Percentiles rank a stretch among this genome's conserved stretches.
phyloP scores from a whole-genome alignment of 148 eudicot species.

The Chenopodium suecicum region DNA sequence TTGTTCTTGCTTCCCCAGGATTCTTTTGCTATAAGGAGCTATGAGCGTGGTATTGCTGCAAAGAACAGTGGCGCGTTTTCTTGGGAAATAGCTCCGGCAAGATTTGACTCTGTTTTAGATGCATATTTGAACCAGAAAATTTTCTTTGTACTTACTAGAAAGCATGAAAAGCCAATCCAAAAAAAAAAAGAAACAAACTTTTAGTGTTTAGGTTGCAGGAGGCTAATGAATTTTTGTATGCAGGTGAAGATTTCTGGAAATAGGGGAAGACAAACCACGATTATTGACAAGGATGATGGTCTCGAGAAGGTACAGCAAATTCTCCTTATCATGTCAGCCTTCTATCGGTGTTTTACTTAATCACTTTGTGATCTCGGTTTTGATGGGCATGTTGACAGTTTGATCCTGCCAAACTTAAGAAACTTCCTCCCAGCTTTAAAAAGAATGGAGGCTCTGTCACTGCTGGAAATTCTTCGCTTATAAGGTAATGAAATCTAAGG shows the following conservation, averaged over 20 bases:
- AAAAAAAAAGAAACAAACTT: neutral
- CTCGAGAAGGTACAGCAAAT: conserved; percentile 52
- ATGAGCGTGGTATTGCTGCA: conserved; percentile 79
- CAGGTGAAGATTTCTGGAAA: conserved; percentile 68
- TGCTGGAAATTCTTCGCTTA: conserved; percentile 92
- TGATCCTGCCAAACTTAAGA: conserved; percentile 73
- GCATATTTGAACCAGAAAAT: neutral
- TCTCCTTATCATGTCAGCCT: conserved; percentile 15
- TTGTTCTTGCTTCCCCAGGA: conserved; percentile 43
- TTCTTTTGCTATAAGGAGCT: conserved; percentile 88
- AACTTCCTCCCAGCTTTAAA: conserved; percentile 91
- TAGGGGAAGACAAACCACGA: conserved; percentile 55
- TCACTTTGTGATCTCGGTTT: neutral
- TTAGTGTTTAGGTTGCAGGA: neutral
- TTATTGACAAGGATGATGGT: conserved; percentile 77
- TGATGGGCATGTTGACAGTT: conserved; percentile 41
- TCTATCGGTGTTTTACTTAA: neutral
- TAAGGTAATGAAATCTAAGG: conserved; percentile 50
- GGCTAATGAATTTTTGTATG: conserved; percentile 2
- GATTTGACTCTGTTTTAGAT: conserved; percentile 20
- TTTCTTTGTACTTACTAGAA: conserved; percentile 1
- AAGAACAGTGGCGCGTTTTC: conserved; percentile 74
- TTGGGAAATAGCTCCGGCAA: conserved; percentile 95
- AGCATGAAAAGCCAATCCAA: neutral
- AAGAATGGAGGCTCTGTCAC: conserved; percentile 80